Evolutionary conservation across 2,329 filamentous ascomycete species (phyloP).

Genomic region (Colletotrichum horii): DNA sequence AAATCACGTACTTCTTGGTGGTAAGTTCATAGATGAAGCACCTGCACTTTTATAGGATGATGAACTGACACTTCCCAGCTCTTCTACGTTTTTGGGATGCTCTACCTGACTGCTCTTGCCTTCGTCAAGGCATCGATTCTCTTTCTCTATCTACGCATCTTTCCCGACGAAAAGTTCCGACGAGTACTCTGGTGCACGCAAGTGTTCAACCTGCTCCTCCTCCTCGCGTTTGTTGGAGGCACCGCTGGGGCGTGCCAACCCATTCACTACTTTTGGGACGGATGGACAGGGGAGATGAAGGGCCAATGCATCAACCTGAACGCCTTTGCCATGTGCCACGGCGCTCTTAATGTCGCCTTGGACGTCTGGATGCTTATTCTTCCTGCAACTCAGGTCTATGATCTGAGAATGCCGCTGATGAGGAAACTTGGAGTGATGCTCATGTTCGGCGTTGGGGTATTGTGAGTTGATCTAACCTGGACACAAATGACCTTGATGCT

Average conservation of each 20-base stretch:
- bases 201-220: neutral
- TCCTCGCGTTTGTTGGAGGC: conserved; percentile 33
- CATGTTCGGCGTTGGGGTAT: conserved; percentile 40
- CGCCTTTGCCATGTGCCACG: conserved; percentile 41
- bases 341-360: conserved; percentile 47
- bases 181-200: conserved; percentile 26
- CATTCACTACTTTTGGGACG: conserved; percentile 47
- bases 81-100: conserved; percentile 37
- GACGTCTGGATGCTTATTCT: conserved; percentile 48
- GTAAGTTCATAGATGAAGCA: neutral
- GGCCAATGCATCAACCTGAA: conserved; percentile 42
- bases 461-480: neutral
- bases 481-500: no score
- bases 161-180: conserved; percentile 31
- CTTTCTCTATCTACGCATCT: conserved; percentile 41
- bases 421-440: conserved; percentile 40
- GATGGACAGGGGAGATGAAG: conserved; percentile 28
- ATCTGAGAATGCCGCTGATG: conserved; percentile 34
- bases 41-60: conserved; percentile 15
- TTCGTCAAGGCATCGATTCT: conserved; percentile 40
- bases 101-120: conserved; percentile 37
- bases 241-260: conserved; percentile 45
- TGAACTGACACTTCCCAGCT: conserved; percentile 29
- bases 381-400: conserved; percentile 40
- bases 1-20: conserved; percentile 3